phyloP scores from a whole-genome alignment of 805 yeast genomes.

The Zygosaccharomyces rouxii region DNA sequence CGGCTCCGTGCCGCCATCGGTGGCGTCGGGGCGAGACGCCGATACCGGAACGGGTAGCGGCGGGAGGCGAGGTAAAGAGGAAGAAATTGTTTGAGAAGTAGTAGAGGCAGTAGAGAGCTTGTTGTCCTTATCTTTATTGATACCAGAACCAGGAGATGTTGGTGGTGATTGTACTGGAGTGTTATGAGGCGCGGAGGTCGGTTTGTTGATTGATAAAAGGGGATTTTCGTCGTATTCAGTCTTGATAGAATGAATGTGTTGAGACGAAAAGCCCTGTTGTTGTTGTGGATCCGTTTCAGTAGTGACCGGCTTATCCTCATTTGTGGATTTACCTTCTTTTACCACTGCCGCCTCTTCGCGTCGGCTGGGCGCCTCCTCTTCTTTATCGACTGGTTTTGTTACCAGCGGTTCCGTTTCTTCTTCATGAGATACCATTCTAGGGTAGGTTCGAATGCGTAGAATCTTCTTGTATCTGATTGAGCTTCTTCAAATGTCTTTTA shows the following conservation, averaged over 20 bases:
- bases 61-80: slow-evolving; percentile 9
- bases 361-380: slow-evolving; percentile 7
- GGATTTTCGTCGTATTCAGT: slow-evolving; percentile 20
- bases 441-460: background rate
- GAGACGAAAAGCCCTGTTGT: slow-evolving; percentile 8
- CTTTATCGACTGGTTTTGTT: slow-evolving; percentile 2
- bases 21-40: slow-evolving; percentile 8
- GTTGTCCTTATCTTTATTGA: background rate
- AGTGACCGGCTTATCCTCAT: background rate
- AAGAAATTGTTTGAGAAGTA: background rate
- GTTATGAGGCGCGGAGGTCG: slow-evolving; percentile 29
- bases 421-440: slow-evolving; percentile 3
- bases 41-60: slow-evolving; percentile 4
- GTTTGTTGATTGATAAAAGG: slow-evolving; percentile 17
- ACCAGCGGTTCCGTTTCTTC: slow-evolving; percentile 3
- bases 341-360: slow-evolving; percentile 5
- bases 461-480: background rate
- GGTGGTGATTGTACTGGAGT: slow-evolving; percentile 28
- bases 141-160: slow-evolving; percentile 8
- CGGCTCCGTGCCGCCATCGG: slow-evolving; percentile 18
- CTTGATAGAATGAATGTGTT: slow-evolving; percentile 16
- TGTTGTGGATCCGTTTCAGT: background rate
- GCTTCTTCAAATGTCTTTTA: background rate
- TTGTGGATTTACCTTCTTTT: background rate
- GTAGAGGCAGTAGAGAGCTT: background rate